Evolutionary conservation across 495 filamentous ascomycete species (phyloP).

Genomic region (Penicillium dipodomyicola): DNA sequence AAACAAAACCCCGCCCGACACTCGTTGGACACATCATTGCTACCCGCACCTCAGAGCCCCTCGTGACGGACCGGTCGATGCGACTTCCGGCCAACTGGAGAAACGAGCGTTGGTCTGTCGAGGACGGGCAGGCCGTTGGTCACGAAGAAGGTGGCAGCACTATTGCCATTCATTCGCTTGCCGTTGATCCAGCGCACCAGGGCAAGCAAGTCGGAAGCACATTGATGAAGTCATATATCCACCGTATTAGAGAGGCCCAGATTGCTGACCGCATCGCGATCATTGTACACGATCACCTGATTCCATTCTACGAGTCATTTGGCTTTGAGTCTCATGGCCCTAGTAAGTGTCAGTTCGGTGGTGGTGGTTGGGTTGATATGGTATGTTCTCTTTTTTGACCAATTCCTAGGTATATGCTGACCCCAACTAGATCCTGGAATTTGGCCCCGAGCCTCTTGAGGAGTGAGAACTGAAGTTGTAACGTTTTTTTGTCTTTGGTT

Average conservation of each 20-base stretch:
- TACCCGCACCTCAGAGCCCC: constrained; percentile 57
- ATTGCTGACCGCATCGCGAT: constrained; percentile 72
- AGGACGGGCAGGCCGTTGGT: constrained; percentile 43
- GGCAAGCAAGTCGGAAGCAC: constrained; percentile 70
- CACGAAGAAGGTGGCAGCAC: constrained; percentile 73
- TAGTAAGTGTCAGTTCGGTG: constrained; percentile 67
- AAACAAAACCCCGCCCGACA: constrained; percentile 47
- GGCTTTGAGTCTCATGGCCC: constrained; percentile 68
- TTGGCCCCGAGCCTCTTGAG: constrained; percentile 25
- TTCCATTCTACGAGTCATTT: constrained; percentile 72
- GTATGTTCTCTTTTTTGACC: constrained; percentile 25
- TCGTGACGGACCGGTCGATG: constrained; percentile 79
- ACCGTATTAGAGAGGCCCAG: constrained; percentile 62
- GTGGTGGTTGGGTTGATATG: constrained; percentile 75
- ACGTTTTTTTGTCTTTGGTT: no score
- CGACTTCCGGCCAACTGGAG: constrained; percentile 64
- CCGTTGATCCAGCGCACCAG: constrained; percentile 74
- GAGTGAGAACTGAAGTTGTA: constrained; percentile 3
- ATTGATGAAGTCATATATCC: constrained; percentile 72
- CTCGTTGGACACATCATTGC: constrained; percentile 82
- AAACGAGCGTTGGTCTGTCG: constrained; percentile 35
- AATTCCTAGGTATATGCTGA: constrained; percentile 5
- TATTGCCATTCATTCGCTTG: constrained; percentile 77
- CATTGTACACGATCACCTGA: constrained; percentile 69
- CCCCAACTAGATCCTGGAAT: constrained; percentile 26